A percentile compares a stretch with the other conserved stretches of the same genome.
phyloP scores from a whole-genome alignment of 2,329 filamentous ascomycete genomes.

The Calonectria ilicicola region DNA sequence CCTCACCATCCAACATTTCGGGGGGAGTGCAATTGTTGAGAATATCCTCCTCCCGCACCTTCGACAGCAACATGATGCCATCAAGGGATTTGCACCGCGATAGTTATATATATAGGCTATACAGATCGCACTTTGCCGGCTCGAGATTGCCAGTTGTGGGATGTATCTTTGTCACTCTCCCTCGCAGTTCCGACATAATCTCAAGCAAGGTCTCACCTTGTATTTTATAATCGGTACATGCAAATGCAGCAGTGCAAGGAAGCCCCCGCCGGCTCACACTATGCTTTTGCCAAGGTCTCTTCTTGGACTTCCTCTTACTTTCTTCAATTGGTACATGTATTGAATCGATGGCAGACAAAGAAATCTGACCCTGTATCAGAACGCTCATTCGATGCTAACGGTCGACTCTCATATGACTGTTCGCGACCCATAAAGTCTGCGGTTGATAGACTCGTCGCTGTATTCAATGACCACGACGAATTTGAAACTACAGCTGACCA shows the following conservation, averaged over 20 bases:
- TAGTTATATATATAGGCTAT: neutral
- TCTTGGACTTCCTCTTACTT: neutral
- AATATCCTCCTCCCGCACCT: neutral
- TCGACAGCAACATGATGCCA: neutral
- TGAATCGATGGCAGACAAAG: too few relatives aligned
- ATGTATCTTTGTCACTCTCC: neutral
- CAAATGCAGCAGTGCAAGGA: neutral
- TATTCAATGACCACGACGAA: too few relatives aligned
- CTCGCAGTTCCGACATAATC: neutral
- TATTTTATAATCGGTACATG: neutral
- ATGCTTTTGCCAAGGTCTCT: neutral
- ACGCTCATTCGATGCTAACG: too few relatives aligned
- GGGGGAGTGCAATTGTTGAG: conserved; percentile 1
- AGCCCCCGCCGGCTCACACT: neutral
- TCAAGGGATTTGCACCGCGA: neutral
- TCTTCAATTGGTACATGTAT: neutral
- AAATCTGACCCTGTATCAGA: too few relatives aligned
- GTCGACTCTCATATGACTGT: too few relatives aligned
- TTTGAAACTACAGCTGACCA: too few relatives aligned
- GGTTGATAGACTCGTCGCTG: too few relatives aligned
- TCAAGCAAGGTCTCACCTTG: neutral
- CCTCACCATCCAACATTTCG: conserved; percentile 6
- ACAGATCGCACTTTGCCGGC: neutral
- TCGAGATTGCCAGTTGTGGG: neutral
- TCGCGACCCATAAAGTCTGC: too few relatives aligned